Evolutionary conservation across 768 basidiomycete species (phyloP), one percentile per base, ranked within the genome.

Genomic region (Lactarius trivialis): DNA sequence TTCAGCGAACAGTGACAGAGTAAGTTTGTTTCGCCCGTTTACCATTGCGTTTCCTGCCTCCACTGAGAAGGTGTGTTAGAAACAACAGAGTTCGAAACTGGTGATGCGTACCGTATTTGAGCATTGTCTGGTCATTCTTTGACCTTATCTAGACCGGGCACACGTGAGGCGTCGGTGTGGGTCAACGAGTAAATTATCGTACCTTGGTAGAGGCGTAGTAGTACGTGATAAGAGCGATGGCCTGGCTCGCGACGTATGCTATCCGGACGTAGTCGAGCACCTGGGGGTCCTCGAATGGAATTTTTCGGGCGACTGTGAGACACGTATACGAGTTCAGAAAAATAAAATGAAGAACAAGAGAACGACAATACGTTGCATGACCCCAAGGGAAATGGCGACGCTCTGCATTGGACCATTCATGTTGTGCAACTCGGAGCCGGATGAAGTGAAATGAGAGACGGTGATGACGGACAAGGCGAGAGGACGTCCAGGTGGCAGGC

Each of bases 41-140:
- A 90, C 91, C 86, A 95, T 86, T 3, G 91, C 81, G 67, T 76
- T 82, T 50, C 84, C 73, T 1, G 86, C 79, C 69, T 96, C 92
- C 50, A 95, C 93, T 91, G 54, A n/a, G n/a, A 19, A 36, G 56
- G 61, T 61, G 39, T 12, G 2, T 70, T n/a, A 43, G 60, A 50
- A 3, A 37, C 26, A 3, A 37, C 26, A 12, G 5, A 52, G 19
- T 39, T 48, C 45, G 24, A 48, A 45, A 45, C 21, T 14, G 24
- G 30, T 55, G 51, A 7, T 21, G 81, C 83, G 58, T 48, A 88
- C 91, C 91, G 76, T 96, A 99, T 83, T 97, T 99, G 70, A 99
- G 79, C 30, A 96, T 91, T 1, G 93, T 93, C 73, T 88, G 83
- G 77, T 99, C 96, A 70, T 98, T 98, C 84, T 94, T 95, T 70